Conservation (phyloP, 1,284 basidiomycete genomes). For the Marasmius oreades region DNA sequence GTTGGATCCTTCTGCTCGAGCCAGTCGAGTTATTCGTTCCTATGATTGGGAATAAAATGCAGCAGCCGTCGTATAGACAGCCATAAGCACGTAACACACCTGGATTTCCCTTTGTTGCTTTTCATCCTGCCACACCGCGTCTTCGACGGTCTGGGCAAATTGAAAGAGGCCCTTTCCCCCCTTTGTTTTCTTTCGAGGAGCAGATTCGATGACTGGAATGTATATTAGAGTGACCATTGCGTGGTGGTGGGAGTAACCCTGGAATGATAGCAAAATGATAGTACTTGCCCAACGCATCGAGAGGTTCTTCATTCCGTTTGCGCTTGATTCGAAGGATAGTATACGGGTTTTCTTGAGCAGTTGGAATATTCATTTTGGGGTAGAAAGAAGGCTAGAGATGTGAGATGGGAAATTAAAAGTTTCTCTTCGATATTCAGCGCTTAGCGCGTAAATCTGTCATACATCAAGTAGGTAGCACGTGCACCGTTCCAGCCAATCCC, state of each 20-base stretch:
- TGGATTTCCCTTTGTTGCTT: conserved; percentile 55
- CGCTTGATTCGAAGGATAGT: conserved; percentile 77
- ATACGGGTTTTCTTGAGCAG: conserved; percentile 34
- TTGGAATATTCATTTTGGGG: background rate
- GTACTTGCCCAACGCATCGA: conserved; percentile 70
- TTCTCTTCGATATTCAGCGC: background rate
- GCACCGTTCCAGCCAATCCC: background rate
- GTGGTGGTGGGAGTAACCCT: background rate
- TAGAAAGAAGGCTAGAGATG: background rate
- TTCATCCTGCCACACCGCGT: conserved; percentile 60
- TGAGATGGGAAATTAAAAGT: background rate
- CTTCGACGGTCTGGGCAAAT: conserved; percentile 75
- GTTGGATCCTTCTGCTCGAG: conserved; percentile 25
- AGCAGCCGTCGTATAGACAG: conserved; percentile 1
- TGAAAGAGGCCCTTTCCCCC: conserved; percentile 65
- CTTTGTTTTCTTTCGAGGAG: conserved; percentile 57
- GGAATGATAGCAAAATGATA: no score
- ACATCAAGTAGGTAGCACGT: no score
- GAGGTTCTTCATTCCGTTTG: conserved; percentile 73
- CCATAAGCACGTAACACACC: conserved; percentile 29
- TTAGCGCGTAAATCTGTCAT: no score
- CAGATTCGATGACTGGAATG: conserved; percentile 59
- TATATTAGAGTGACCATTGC: background rate
- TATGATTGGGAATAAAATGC: conserved; percentile 23
- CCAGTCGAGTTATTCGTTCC: conserved; percentile 49